Percentiles rank a stretch among this genome's conserved stretches.
Conservation (phyloP, 306 rosid species). For the Prunus padus region DNA sequence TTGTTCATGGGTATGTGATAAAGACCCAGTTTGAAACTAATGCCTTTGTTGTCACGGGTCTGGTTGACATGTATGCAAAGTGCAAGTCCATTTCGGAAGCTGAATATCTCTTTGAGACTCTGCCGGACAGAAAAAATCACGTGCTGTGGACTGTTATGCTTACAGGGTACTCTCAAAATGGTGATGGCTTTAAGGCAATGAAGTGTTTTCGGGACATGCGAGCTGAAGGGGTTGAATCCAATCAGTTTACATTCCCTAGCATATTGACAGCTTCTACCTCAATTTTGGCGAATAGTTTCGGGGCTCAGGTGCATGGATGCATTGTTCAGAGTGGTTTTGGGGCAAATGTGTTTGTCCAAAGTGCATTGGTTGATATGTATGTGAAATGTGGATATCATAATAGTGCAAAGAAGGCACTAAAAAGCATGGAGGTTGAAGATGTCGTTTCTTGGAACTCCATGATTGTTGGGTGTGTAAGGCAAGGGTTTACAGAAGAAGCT, state of each 20-base stretch:
- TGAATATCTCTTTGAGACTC: conserved; percentile 51
- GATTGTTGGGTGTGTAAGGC: conserved; percentile 82
- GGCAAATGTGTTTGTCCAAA: conserved; percentile 69
- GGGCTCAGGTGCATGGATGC: conserved; percentile 74
- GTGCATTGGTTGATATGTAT: conserved; percentile 84
- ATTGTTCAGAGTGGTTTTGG: conserved; percentile 63
- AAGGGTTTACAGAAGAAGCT: conserved; percentile 63
- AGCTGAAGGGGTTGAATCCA: conserved; percentile 48
- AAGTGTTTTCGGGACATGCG: conserved; percentile 62
- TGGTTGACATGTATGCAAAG: conserved; percentile 90
- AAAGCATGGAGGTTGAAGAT: conserved; percentile 65
- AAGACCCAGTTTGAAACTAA: conserved; percentile 53
- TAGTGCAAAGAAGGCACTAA: conserved; percentile 50
- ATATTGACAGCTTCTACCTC: conserved; percentile 75
- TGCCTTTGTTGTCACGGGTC: conserved; percentile 65
- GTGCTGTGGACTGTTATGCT: conserved; percentile 87
- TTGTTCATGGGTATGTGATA: conserved; percentile 63
- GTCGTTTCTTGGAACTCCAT: conserved; percentile 83
- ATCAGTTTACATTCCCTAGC: conserved; percentile 82
- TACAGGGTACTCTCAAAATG: conserved; percentile 85
- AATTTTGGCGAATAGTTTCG: conserved; percentile 55
- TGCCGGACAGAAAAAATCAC: conserved; percentile 51
- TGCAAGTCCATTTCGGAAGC: conserved; percentile 65
- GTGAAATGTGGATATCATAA: conserved; percentile 68
- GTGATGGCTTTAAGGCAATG: conserved; percentile 60